These are phyloP conservation scores for Deuterostichococcus epilithicus DNA, from an alignment of 139 green algal species.

Conservation along the genomic window DNA sequence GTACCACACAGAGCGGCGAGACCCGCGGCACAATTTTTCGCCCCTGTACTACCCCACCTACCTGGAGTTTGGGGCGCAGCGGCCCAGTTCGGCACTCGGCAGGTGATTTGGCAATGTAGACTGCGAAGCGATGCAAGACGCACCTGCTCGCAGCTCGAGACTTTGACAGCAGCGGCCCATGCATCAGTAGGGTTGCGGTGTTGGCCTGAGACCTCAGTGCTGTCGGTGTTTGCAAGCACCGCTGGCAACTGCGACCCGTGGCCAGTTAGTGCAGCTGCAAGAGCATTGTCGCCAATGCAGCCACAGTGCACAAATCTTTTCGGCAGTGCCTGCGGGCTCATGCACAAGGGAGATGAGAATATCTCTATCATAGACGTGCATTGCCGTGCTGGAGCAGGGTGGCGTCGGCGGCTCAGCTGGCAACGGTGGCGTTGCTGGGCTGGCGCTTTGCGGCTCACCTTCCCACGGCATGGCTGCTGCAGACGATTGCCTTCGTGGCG, in stretches of 20 bases:
- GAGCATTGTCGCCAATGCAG: too few species aligned
- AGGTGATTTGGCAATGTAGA: conserved; percentile 4
- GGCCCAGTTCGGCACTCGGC: not conserved
- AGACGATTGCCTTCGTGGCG: conserved; percentile 83
- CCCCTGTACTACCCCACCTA: conserved; percentile 83
- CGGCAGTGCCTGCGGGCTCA: too few species aligned
- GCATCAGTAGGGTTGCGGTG: too few species aligned
- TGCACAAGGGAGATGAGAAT: too few species aligned
- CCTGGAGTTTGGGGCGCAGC: conserved; percentile 25
- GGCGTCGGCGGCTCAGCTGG: not conserved
- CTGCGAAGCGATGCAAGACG: not conserved
- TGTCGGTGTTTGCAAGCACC: too few species aligned
- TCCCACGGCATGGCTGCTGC: conserved; percentile 42
- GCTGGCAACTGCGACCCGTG: too few species aligned
- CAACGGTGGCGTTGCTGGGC: conserved; percentile 1
- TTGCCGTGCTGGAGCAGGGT: conserved; percentile 13
- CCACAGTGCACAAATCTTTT: too few species aligned
- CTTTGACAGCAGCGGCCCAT: not conserved
- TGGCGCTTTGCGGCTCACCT: conserved; percentile 19
- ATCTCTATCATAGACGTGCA: too few species aligned
- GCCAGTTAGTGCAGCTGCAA: too few species aligned
- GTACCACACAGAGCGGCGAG: conserved; percentile 71
- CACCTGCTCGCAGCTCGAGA: not conserved
- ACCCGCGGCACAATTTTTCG: conserved; percentile 94
- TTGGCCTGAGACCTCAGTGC: too few species aligned